These are phyloP conservation scores for Mortierella sp. DNA, from an alignment of 371 early-diverging fungal species.

Conservation along the genomic window DNA sequence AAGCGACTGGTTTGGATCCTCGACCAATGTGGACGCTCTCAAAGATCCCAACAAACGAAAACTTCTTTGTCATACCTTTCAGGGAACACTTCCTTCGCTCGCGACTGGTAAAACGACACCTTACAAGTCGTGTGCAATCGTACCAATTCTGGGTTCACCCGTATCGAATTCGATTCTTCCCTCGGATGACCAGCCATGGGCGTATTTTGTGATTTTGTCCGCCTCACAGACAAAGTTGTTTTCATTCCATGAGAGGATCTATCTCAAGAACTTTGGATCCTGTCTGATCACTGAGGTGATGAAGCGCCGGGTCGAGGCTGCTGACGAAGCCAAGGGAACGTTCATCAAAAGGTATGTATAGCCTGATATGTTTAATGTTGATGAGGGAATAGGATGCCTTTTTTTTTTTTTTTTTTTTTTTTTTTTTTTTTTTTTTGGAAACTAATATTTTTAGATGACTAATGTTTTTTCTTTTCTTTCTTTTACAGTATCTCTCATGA, in stretches of 20 bases:
- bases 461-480: neutral
- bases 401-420: no score
- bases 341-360: conserved; percentile 51
- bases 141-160: conserved; percentile 47
- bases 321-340: conserved; percentile 54
- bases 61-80: conserved; percentile 47
- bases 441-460: neutral
- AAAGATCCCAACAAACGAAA: conserved; percentile 18
- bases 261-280: conserved; percentile 55
- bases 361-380: neutral
- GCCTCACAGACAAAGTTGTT: conserved; percentile 51
- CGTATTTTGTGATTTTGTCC: conserved; percentile 50
- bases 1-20: conserved; percentile 36
- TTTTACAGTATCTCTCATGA: conserved; percentile 52
- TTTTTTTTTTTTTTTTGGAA: no score
- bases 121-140: conserved; percentile 47
- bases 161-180: conserved; percentile 5
- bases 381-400: no score
- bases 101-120: conserved; percentile 21
- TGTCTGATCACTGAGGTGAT: conserved; percentile 55
- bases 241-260: conserved; percentile 53
- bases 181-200: conserved; percentile 43
- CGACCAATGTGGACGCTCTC: neutral
- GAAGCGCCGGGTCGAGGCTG: conserved; percentile 54
- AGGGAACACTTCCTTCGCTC: conserved; percentile 47